These are phyloP conservation scores for Juglanconis oblonga DNA, from an alignment of 2,329 filamentous ascomycete species.

Conservation along the genomic window DNA sequence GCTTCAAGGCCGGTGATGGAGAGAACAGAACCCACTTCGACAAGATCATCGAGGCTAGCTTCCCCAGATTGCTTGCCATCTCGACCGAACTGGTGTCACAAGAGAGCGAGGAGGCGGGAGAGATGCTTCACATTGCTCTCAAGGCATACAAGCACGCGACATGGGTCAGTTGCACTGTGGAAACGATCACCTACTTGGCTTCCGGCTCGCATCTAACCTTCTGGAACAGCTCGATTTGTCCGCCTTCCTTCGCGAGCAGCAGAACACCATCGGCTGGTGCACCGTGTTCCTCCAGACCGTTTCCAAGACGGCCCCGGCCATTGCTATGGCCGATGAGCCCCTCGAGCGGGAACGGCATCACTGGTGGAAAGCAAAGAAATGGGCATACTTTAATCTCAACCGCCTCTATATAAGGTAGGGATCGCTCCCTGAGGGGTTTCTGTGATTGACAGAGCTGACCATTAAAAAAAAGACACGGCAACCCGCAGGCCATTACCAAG, in stretches of 20 bases:
- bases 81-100: conserved; percentile 87
- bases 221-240: conserved; percentile 77
- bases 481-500: conserved; percentile 71
- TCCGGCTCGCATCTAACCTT: conserved; percentile 7
- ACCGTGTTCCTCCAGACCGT: conserved; percentile 90
- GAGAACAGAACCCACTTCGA: conserved; percentile 81
- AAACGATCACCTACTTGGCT: neutral
- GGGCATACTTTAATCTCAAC: conserved; percentile 97
- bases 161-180: conserved; percentile 62
- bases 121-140: conserved; percentile 92
- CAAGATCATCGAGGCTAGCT: conserved; percentile 87
- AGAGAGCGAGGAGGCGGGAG: conserved; percentile 88
- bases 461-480: conserved; percentile 74
- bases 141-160: conserved; percentile 99
- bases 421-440: neutral
- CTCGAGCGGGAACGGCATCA: conserved; percentile 90
- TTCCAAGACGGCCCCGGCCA: conserved; percentile 76
- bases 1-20: conserved; percentile 82
- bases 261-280: conserved; percentile 91
- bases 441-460: neutral
- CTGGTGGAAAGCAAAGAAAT: conserved; percentile 99
- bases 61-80: conserved; percentile 82
- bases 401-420: conserved; percentile 83
- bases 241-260: conserved; percentile 70
- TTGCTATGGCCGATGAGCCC: conserved; percentile 72